Percentiles rank a stretch among this genome's conserved stretches.
Evolutionary conservation across 139 green algal genomes (phyloP).

Genomic region (Asterochloris erici): DNA sequence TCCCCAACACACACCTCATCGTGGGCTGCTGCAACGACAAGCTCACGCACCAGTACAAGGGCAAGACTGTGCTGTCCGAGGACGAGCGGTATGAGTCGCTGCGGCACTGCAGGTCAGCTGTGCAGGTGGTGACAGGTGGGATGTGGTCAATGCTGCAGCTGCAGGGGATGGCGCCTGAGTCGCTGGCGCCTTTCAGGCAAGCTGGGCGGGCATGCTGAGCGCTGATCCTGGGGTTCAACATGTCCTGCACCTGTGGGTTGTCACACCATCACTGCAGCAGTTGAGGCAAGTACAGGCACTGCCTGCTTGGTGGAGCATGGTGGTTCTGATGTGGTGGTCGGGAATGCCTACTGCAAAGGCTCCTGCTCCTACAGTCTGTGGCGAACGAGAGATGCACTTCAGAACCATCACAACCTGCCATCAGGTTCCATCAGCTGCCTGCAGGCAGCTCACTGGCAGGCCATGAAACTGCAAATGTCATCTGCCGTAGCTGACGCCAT

Average conservation of each 20-base stretch:
- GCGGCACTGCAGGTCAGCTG: constrained; percentile 73
- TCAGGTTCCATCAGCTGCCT: background rate
- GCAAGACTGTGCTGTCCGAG: constrained; percentile 87
- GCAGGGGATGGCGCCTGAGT: background rate
- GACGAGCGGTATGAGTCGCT: constrained; percentile 83
- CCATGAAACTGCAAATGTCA: background rate
- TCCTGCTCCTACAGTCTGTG: too few species aligned
- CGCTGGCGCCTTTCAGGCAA: background rate
- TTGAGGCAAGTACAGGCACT: too few species aligned
- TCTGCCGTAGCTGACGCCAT: background rate
- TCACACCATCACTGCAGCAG: too few species aligned
- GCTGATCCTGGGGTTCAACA: too few species aligned
- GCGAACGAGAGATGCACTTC: too few species aligned
- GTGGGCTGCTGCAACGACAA: constrained; percentile 84
- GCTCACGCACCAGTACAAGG: constrained; percentile 81
- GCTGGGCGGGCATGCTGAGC: background rate
- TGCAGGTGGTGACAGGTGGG: background rate
- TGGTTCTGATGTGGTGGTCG: too few species aligned
- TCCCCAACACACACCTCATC: constrained; percentile 74
- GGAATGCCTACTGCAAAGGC: too few species aligned
- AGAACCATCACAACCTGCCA: too few species aligned
- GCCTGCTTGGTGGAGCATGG: too few species aligned
- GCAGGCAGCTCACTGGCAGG: background rate
- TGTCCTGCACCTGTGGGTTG: too few species aligned
- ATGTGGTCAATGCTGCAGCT: background rate